Evolutionary conservation across 208 protist genomes (phyloP).

Genomic region (Crithidia sp.): DNA sequence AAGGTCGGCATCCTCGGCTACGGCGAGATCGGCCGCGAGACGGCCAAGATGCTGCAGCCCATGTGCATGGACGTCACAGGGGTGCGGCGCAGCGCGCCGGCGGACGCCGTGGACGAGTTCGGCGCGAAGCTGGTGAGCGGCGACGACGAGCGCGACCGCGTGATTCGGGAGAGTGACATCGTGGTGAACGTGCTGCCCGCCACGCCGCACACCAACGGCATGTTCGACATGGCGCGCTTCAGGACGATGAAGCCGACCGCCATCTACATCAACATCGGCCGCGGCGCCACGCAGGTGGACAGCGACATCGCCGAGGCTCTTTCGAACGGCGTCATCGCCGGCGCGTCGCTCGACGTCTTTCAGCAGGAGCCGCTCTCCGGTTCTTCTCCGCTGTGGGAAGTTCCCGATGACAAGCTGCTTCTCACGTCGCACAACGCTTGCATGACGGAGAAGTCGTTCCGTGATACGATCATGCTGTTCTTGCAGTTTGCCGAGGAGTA

Average conservation of each 20-base stretch:
- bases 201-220: conserved; percentile 52
- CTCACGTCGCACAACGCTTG: conserved; percentile 72
- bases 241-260: conserved; percentile 66
- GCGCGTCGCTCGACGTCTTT: conserved; percentile 82
- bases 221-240: conserved; percentile 68
- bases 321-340: conserved; percentile 45
- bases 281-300: conserved; percentile 64
- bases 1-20: conserved; percentile 83
- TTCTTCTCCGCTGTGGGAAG: conserved; percentile 53
- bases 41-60: conserved; percentile 34
- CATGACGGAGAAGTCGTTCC: conserved; percentile 42
- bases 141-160: conserved; percentile 35
- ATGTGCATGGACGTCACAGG: conserved; percentile 63
- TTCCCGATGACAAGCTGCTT: conserved; percentile 62
- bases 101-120: conserved; percentile 41
- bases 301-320: conserved; percentile 56
- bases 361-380: conserved; percentile 66
- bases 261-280: conserved; percentile 81
- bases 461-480: conserved; percentile 37
- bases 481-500: conserved; percentile 36
- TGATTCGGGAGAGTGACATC: conserved; percentile 72
- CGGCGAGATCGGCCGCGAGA: conserved; percentile 69
- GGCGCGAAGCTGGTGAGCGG: conserved; percentile 42
- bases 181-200: conserved; percentile 70
- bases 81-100: conserved; percentile 32